These are phyloP conservation scores for Zoysia matrella DNA, from an alignment of 202 grass and related monocot species.

Conservation along the genomic window DNA sequence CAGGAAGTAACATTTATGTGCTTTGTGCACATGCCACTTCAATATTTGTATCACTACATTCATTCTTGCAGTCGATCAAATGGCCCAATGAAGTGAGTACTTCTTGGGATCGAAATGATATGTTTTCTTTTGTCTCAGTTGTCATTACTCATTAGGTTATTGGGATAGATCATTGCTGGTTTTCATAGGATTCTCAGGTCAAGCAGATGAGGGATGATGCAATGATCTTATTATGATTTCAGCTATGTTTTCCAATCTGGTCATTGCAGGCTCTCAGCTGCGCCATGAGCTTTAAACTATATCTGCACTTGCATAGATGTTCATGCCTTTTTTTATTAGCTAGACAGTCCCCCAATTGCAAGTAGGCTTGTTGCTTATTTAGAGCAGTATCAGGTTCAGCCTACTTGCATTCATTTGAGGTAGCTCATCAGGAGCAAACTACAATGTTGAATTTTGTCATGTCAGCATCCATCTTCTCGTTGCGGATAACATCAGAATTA, in stretches of 20 bases:
- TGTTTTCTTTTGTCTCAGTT: background rate
- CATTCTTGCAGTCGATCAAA: background rate
- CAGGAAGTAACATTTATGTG: too few species aligned
- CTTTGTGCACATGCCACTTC: background rate
- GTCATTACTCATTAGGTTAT: background rate
- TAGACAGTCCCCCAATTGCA: background rate
- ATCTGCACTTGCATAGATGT: background rate
- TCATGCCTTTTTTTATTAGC: background rate
- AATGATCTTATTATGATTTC: background rate
- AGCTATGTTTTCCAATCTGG: background rate
- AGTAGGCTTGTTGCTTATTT: background rate
- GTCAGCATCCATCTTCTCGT: slow-evolving; percentile 11
- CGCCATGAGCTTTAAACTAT: background rate
- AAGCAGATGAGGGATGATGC: background rate
- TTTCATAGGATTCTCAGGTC: background rate
- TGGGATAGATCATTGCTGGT: background rate
- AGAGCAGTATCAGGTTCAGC: background rate
- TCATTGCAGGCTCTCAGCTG: background rate
- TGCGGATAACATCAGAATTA: slow-evolving; percentile 20
- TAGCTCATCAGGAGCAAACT: background rate
- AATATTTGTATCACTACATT: background rate
- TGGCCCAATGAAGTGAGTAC: background rate
- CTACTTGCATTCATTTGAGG: too few species aligned
- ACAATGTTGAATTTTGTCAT: slow-evolving; percentile 12
- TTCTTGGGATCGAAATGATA: background rate